A percentile compares a stretch with the other conserved stretches of the same genome.
Conservation (phyloP, 768 basidiomycete genomes). For the Dictyophora rubrovolvata region DNA sequence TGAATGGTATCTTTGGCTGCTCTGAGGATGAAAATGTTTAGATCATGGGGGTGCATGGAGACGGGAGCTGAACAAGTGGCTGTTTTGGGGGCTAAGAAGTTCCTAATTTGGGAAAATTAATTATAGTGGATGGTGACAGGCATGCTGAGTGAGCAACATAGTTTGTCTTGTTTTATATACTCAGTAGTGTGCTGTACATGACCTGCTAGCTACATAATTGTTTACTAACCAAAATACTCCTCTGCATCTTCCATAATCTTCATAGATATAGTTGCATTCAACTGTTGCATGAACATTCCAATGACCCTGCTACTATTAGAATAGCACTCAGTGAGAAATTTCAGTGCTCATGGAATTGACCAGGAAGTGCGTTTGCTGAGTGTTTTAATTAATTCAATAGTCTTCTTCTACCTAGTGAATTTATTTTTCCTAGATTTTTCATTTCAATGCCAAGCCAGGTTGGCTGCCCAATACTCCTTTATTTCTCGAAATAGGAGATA, state of each 20-base stretch:
- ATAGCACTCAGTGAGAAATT: conserved; percentile 17
- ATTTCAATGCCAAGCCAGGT: conserved; percentile 17
- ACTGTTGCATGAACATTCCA: not conserved
- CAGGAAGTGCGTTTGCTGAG: conserved; percentile 16
- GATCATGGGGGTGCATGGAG: conserved; percentile 42
- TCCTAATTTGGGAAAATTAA: conserved; percentile 35
- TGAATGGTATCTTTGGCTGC: conserved; percentile 20
- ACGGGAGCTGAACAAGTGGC: conserved; percentile 26
- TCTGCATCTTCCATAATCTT: too few relatives aligned
- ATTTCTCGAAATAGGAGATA: conserved; percentile 14
- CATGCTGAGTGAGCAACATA: conserved; percentile 45
- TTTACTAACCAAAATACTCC: too few relatives aligned
- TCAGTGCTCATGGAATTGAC: conserved; percentile 15
- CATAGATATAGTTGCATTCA: too few relatives aligned
- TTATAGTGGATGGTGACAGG: conserved; percentile 22
- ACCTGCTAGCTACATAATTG: too few relatives aligned
- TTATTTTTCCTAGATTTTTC: conserved; percentile 16
- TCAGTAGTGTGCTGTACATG: conserved; percentile 54
- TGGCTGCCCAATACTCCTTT: conserved; percentile 13
- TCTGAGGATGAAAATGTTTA: conserved; percentile 20
- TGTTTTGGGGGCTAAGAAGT: conserved; percentile 21
- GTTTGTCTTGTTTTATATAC: conserved; percentile 57
- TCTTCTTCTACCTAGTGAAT: conserved; percentile 15
- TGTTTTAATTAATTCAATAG: conserved; percentile 16
- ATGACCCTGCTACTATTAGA: conserved; percentile 7